These are phyloP conservation scores for Lipomyces yarrowii DNA, from an alignment of 1,139 yeast species.

Conservation along the genomic window DNA sequence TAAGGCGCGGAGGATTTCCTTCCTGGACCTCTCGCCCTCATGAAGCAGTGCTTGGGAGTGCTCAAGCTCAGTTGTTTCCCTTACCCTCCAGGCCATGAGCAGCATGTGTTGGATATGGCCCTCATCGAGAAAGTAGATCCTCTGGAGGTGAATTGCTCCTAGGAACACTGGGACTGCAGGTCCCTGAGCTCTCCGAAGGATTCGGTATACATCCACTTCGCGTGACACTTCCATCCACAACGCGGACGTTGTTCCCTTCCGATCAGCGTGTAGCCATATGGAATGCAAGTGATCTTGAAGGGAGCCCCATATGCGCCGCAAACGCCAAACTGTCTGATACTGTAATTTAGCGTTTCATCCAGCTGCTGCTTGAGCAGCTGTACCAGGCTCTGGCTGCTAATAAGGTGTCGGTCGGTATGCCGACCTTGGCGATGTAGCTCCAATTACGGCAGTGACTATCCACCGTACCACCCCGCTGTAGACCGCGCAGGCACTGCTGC, in stretches of 20 bases:
- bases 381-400: neutral
- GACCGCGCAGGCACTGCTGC: neutral
- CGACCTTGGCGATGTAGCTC: neutral
- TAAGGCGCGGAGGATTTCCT: neutral
- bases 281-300: neutral
- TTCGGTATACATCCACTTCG: neutral
- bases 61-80: neutral
- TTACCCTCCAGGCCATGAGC: neutral
- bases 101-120: conserved; percentile 1
- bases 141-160: neutral
- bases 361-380: conserved; percentile 1
- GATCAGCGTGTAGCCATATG: conserved; percentile 2
- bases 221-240: neutral
- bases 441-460: neutral
- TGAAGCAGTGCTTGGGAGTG: neutral
- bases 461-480: neutral
- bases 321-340: neutral
- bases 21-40: neutral
- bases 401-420: neutral
- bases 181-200: neutral
- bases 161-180: conserved; percentile 4
- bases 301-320: neutral
- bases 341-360: neutral
- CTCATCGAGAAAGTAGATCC: neutral
- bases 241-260: conserved; percentile 2